Base-by-base conservation (phyloP, 805 yeast genomes). In the Lachancea kluyveri region DNA sequence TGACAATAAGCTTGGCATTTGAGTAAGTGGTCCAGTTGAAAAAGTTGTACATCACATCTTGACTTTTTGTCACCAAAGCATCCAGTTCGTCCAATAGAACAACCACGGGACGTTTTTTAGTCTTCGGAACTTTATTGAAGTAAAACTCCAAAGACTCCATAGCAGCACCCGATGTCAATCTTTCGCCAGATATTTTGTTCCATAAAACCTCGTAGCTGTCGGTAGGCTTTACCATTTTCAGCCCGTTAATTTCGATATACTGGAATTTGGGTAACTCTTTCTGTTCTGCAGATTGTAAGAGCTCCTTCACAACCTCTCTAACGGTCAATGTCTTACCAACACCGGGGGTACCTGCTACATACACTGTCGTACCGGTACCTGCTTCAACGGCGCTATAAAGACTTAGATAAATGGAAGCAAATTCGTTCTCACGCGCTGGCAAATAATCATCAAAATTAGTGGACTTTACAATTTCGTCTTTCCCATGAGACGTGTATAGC, bases 321-420 rank as follows among this genome's bases (percentile, higher is more conserved):
- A 90, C 77, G 0, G 97, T 90, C 3, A 94, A 92, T 0, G 98
- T 90, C 52, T 92, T 92, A 8, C 98, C 98, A 2, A 94, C 90
- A 6, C 99, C 99, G 0, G 99, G 98, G 0, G 96, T 86, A 3
- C 99, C 99, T 57, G 95, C 85, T 8, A 92, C 77, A 52, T 88
- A 92, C 5, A 92, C 59, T 43, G 95, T 85, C 6, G 88, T 72
- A 0, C 97, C 96, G 1, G 80, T 70, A 24, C 73, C 72, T 10
- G 79, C 70, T 28, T 67, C 67, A 20, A 90, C 72, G 0, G 95
- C 82, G 26, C 75, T 67, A 45, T 86, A 87, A 4, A 92, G 54
- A 24, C 76, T 74, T 26, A 72, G 51, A 53, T 77, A 84, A 4
- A 92, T 62, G 34, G 77, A 71, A 7, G 77, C 72, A 50, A 80